Base-by-base conservation (phyloP, 257 asterid genomes). In the Capsicum chinense region DNA sequence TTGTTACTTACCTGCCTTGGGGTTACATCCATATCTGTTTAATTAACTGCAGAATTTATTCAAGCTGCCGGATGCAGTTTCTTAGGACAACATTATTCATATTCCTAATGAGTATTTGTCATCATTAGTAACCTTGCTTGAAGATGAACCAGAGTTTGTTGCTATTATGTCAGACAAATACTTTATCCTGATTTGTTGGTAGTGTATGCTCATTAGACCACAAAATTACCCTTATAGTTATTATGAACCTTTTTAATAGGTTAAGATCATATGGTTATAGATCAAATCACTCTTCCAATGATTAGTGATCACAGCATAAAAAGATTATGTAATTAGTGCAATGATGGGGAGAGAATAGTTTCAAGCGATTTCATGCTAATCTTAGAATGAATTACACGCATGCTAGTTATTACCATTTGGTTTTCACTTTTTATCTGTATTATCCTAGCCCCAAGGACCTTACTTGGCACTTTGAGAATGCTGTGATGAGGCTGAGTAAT, bases 301-400 rank as follows among this genome's bases (percentile, higher is more conserved):
- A 52, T 76, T 13, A 2, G 48, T 76, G 81, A 52, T 50, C 7
- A 26, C 64, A 52, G 48, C 63, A 52, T 54, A 26, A 21, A 68
- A 76, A 33, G 63, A 57, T 47, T 52, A 13, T 26, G 71, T 16
- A 60, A 10, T 69, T 69, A 39, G 54, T 69, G 79, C 79, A 69
- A 39, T 69, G 56, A 42, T 0, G 15, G 78, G 54, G 33, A 42
- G 79, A 42, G 3, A 17, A 39, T 56, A 39, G 79, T 69, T 69
- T 42, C 79, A 69, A 69, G 42, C 33, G 14, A 39, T 16, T 76
- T 52, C 59, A 76, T 76, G 81, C 44, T 52, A 54, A 76, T 76
- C 19, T 12, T 50, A 50, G 81, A 21, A 50, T 74, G 81, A 9
- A 48, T 13, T 50, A 44, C 21, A 74, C 14, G 10, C 3, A 76